Evolutionary conservation across 164 flowering plant species (phyloP).

Genomic region (Piper longum): DNA sequence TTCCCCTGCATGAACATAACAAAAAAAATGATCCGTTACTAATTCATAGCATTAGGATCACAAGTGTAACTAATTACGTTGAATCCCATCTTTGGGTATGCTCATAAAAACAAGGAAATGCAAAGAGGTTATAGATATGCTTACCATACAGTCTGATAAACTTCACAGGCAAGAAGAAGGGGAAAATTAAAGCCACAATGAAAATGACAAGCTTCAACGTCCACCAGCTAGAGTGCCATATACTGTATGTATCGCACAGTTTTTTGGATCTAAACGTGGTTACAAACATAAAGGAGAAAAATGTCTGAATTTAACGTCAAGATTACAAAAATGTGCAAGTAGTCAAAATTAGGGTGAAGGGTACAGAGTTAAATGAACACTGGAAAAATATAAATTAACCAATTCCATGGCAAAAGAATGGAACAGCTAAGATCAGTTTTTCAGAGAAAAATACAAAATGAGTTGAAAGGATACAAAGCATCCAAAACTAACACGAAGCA

Average conservation of each 20-base stretch:
- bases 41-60: neutral
- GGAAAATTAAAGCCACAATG: conserved; percentile 29
- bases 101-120: no score
- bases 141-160: conserved; percentile 63
- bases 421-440: no score
- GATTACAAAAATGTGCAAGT: no score
- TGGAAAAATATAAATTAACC: no score
- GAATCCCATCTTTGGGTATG: no score
- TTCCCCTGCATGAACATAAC: conserved; percentile 49
- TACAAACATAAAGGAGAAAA: conserved; percentile 61
- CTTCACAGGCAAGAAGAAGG: conserved; percentile 46
- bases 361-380: no score
- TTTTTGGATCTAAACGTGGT: conserved; percentile 49
- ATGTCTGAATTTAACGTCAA: conserved; percentile 5
- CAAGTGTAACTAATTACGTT: neutral
- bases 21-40: neutral
- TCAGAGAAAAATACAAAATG: no score
- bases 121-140: neutral
- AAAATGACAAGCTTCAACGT: conserved; percentile 32
- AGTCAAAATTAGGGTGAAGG: no score
- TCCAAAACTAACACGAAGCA: conserved; percentile 90
- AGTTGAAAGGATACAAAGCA: conserved; percentile 2
- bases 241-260: conserved; percentile 35
- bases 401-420: no score
- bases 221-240: conserved; percentile 94